Evolutionary conservation across 345 rosid species (phyloP).

Genomic region (Passiflora organensis): DNA sequence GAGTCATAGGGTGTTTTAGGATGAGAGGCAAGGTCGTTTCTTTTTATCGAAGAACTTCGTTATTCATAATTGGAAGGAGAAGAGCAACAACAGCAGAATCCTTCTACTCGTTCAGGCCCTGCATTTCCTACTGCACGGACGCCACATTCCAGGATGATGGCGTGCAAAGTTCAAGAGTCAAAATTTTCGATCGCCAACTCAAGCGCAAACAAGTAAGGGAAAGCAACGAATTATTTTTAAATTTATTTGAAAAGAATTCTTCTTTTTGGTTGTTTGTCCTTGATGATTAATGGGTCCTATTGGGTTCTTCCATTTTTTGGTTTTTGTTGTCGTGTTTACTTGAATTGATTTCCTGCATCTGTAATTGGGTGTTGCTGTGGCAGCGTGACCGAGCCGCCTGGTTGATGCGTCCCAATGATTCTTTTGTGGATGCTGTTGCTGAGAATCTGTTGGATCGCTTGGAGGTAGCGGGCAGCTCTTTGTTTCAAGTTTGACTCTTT

Average conservation of each 20-base stretch:
- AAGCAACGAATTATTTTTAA: not conserved
- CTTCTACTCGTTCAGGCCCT: no score
- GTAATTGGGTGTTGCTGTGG: constrained; percentile 19
- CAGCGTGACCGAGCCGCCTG: constrained; percentile 99
- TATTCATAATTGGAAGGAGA: no score
- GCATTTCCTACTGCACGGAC: constrained; percentile 35
- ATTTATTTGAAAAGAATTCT: not conserved
- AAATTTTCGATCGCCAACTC: constrained; percentile 80
- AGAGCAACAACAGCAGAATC: no score
- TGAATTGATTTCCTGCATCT: constrained; percentile 1
- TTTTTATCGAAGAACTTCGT: no score
- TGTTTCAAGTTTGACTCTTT: not conserved
- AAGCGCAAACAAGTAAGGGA: constrained; percentile 68
- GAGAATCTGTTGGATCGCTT: constrained; percentile 84
- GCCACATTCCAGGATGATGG: constrained; percentile 17
- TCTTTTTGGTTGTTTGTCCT: not conserved
- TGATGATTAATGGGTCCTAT: not conserved
- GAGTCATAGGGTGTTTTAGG: no score
- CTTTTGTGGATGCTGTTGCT: constrained; percentile 81
- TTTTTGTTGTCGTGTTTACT: not conserved
- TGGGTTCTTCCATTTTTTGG: not conserved
- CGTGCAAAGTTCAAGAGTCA: constrained; percentile 41
- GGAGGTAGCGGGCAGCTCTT: constrained; percentile 42
- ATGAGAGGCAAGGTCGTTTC: no score
- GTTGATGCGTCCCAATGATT: constrained; percentile 58